phyloP scores from a whole-genome alignment of 345 rosid genomes.

The Pistacia atlantica region DNA sequence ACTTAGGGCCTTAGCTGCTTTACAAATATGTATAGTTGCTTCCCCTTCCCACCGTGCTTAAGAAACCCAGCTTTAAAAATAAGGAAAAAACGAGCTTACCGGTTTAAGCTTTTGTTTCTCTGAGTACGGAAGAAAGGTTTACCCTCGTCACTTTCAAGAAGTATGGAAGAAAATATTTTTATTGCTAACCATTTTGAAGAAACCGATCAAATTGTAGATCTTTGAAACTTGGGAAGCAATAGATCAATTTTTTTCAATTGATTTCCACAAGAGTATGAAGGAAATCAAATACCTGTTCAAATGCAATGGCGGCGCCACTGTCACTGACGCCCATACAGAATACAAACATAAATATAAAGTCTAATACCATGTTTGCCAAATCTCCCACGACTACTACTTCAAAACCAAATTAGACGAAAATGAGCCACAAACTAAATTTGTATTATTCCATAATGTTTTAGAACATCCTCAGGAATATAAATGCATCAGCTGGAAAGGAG shows the following conservation, averaged over 20 bases:
- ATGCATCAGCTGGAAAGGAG: too few relatives aligned
- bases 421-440: neutral
- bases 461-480: neutral
- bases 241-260: slow-evolving; percentile 64
- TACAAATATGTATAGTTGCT: too few relatives aligned
- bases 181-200: slow-evolving; percentile 65
- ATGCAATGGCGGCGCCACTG: neutral
- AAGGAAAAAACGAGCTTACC: too few relatives aligned
- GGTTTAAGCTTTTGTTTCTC: too few relatives aligned
- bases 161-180: too few relatives aligned
- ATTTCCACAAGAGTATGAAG: slow-evolving; percentile 55
- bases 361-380: neutral
- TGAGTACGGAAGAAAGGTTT: too few relatives aligned
- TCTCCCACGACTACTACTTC: slow-evolving; percentile 28
- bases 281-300: slow-evolving; percentile 69
- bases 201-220: slow-evolving; percentile 74
- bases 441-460: neutral
- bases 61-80: too few relatives aligned
- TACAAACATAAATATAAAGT: neutral
- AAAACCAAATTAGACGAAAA: slow-evolving; percentile 3
- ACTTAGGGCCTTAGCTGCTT: too few relatives aligned
- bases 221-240: slow-evolving; percentile 59
- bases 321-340: neutral
- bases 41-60: too few relatives aligned
- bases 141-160: too few relatives aligned